Evolutionary conservation across 2,329 filamentous ascomycete species (phyloP), one percentile per base, ranked within the genome.

Genomic region (Aspergillus fructus): DNA sequence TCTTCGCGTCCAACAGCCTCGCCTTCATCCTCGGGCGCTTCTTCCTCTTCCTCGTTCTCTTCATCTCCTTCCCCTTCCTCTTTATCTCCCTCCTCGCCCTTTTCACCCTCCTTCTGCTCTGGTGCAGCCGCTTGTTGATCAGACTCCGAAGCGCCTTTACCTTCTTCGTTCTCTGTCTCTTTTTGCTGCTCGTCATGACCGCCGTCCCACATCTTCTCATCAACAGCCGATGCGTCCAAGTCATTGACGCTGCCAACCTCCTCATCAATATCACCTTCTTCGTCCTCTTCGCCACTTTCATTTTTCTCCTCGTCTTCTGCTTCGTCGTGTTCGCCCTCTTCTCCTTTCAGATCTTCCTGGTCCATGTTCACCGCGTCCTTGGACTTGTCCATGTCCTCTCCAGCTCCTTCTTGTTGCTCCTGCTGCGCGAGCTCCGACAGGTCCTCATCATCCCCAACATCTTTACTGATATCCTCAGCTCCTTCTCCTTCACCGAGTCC

Each of bases 201-300:
- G 40, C 92, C 93, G 74, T 99, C 93, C 94, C 94, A 99, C 84
- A 97, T 92, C 80, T 97, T 99, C 78, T 99, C 96, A 71, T 99
- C 96, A 1, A 97, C 89, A 19, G 93, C 90, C 15, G 87, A 89
- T 12, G 91, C 89, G 65, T 96, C 93, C 42, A 96, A 80, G 67
- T 96, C 91, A 76, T 97, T 91, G 11, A 97, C 92, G 67, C 92
- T 89, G 1, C 93, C 94, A 5, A 89, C 85, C 74, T 97, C 91
- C 66, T 96, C 93, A 63, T 97, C 92, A 71, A 96, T 88, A 43
- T 86, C 84, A 33, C 49, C 53, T 24, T 89, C 84, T 9, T 88
- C 81, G 51, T 88, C 83, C 41, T 83, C 84, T 1, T 83, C 83
- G 17, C 86, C 84, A 21, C 85, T 85, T 1, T 85, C 81, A 11